Evolutionary conservation across 805 yeast genomes (phyloP), one percentile per base, ranked within the genome.

Genomic region (Saturnispora quitensis): DNA sequence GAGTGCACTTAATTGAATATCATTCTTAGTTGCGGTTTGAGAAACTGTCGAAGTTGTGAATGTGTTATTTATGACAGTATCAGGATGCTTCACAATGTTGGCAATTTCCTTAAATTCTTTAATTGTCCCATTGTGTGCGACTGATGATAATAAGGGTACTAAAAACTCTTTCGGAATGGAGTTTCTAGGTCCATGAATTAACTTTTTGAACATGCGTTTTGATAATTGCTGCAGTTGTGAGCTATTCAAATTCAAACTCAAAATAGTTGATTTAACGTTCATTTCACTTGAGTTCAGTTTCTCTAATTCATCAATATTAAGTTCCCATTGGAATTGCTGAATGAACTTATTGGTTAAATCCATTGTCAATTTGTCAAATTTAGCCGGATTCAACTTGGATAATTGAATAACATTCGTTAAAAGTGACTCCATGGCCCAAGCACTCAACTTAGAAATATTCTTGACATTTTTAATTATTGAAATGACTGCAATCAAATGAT

Each of bases 41-140:
- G 51, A 49, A 25, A 49, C 51, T 13, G 59, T 43, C 2, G 54
- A 51, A 3, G 53, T 42, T 33, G 60, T 58, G 2, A 53, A 40
- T 5, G 76, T 62, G 54, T 74, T 69, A 10, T 66, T 67, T 10
- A 68, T 68, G 5, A 79, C 73, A 2, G 72, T 71, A 43, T 73
- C 70, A 6, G 82, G 71, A 52, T 73, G 73, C 55, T 79, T 80
- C 12, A 74, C 76, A 18, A 82, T 62, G 33, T 77, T 78, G 34
- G 75, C 65, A 5, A 82, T 66, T 57, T 77, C 81, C 63, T 84
- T 84, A 73, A 82, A 84, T 36, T 79, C 81, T 56, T 78, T 76
- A 48, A 66, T 64, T 36, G 68, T 67, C 15, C 58, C 59, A 20
- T 47, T 33, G 24, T 57, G 52, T 4, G 56, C 60, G 15, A 59